Percentiles rank a stretch among this genome's conserved stretches.
These are phyloP conservation scores for Laguncularia racemosa DNA, from an alignment of 345 rosid genomes.

Conservation along the genomic window DNA sequence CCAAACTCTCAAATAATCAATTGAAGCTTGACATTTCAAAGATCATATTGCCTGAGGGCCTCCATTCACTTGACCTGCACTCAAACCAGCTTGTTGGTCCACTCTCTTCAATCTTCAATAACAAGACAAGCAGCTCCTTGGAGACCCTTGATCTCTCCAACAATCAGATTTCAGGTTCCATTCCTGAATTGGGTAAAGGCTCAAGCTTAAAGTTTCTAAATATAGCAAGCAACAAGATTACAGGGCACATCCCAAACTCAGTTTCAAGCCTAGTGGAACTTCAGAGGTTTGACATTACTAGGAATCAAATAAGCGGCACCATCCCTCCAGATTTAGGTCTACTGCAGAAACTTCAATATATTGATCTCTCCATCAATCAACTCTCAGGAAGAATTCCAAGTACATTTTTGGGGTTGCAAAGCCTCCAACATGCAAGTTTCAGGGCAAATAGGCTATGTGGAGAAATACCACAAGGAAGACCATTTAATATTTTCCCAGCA, in stretches of 20 bases:
- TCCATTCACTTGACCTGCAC: slow-evolving; percentile 55
- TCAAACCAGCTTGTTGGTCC: slow-evolving; percentile 61
- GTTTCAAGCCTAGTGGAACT: slow-evolving; percentile 67
- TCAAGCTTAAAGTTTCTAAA: slow-evolving; percentile 58
- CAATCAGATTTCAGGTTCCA: slow-evolving; percentile 56
- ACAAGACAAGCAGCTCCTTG: slow-evolving; percentile 65
- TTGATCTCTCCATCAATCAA: slow-evolving; percentile 65
- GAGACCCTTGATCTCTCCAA: slow-evolving; percentile 57
- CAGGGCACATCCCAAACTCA: slow-evolving; percentile 72
- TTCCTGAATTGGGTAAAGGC: slow-evolving; percentile 61
- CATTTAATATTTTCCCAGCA: slow-evolving; percentile 66
- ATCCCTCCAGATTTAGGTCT: slow-evolving; percentile 62
- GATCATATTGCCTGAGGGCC: slow-evolving; percentile 47
- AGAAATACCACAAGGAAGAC: slow-evolving; percentile 84
- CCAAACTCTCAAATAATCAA: slow-evolving; percentile 68
- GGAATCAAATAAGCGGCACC: slow-evolving; percentile 62
- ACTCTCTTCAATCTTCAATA: slow-evolving; percentile 57
- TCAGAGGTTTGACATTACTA: slow-evolving; percentile 54
- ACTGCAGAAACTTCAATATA: slow-evolving; percentile 55
- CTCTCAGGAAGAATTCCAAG: slow-evolving; percentile 67
- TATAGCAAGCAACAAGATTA: slow-evolving; percentile 65
- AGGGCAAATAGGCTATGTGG: slow-evolving; percentile 90
- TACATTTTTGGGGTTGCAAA: slow-evolving; percentile 44
- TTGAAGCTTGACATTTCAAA: slow-evolving; percentile 57
- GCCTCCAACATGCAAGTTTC: slow-evolving; percentile 64